Conservation (phyloP, 1,139 yeast genomes). For the Suhomyces bribrorum region DNA sequence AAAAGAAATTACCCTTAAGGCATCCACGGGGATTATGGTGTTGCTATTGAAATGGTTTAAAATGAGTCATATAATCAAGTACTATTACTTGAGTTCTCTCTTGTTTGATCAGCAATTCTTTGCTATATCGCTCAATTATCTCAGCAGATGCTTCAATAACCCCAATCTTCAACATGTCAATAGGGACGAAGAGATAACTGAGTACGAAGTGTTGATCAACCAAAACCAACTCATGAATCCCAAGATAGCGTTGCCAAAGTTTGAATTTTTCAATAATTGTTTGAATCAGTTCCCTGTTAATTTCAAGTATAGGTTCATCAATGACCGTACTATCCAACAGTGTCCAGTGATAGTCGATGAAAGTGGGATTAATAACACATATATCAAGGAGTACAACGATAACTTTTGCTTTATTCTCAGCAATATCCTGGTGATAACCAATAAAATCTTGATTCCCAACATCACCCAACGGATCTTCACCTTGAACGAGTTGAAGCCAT, state of each 20-base stretch:
- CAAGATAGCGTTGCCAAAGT: slow-evolving; percentile 36
- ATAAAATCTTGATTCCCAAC: slow-evolving; percentile 46
- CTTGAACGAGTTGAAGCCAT: slow-evolving; percentile 57
- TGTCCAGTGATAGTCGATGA: slow-evolving; percentile 30
- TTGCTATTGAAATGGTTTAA: slow-evolving; percentile 76
- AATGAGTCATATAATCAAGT: slow-evolving; percentile 71
- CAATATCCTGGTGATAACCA: slow-evolving; percentile 46
- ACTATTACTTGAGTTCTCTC: slow-evolving; percentile 70
- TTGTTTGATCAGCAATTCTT: slow-evolving; percentile 73
- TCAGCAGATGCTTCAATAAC: slow-evolving; percentile 43
- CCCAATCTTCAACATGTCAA: slow-evolving; percentile 30
- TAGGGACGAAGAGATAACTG: slow-evolving; percentile 17
- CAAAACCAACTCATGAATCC: slow-evolving; percentile 52
- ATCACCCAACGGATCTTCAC: slow-evolving; percentile 56
- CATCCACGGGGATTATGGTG: slow-evolving; percentile 55
- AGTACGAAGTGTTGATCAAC: slow-evolving; percentile 36
- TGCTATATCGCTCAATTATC: slow-evolving; percentile 33
- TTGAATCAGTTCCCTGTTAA: slow-evolving; percentile 21
- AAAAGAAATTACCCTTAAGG: slow-evolving; percentile 67
- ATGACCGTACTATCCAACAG: slow-evolving; percentile 29
- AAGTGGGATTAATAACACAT: slow-evolving; percentile 30
- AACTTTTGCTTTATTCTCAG: slow-evolving; percentile 47
- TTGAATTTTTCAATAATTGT: slow-evolving; percentile 49
- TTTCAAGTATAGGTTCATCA: slow-evolving; percentile 28
- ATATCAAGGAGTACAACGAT: slow-evolving; percentile 37